Evolutionary conservation across 768 basidiomycete genomes (phyloP).

Genomic region (Macrocybe gigantea): DNA sequence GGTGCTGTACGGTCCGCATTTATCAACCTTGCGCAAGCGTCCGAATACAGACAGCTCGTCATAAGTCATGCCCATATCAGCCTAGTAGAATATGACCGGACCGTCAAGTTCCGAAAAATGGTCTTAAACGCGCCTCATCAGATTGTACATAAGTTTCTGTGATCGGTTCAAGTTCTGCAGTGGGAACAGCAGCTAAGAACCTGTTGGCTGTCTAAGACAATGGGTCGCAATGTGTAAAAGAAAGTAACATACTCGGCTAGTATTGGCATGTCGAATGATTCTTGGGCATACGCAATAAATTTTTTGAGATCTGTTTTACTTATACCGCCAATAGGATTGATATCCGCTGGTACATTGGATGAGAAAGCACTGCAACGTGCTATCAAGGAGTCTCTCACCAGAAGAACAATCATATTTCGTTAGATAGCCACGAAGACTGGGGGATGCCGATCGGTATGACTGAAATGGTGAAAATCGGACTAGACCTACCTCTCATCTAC

Average conservation of each 20-base stretch:
- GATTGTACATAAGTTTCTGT: constrained; percentile 92
- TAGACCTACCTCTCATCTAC: constrained; percentile 84
- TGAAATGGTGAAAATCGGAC: not conserved
- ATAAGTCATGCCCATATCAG: constrained; percentile 99
- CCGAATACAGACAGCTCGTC: constrained; percentile 94
- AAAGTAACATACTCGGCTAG: constrained; percentile 52
- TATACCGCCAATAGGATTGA: constrained; percentile 98
- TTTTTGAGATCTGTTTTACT: constrained; percentile 97
- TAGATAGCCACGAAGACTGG: constrained; percentile 87
- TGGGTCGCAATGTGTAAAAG: not conserved
- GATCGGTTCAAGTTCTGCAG: constrained; percentile 94
- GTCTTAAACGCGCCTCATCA: constrained; percentile 63
- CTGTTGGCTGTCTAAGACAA: constrained; percentile 30
- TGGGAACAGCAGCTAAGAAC: constrained; percentile 88
- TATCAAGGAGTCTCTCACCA: constrained; percentile 32
- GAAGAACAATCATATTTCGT: constrained; percentile 98
- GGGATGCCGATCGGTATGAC: not conserved
- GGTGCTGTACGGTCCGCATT: constrained; percentile 96
- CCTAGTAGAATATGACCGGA: constrained; percentile 36
- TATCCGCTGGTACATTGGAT: constrained; percentile 57
- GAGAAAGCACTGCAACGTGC: not conserved
- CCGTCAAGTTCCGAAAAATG: not conserved
- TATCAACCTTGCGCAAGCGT: constrained; percentile 89
- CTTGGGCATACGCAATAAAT: constrained; percentile 83
- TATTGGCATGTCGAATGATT: constrained; percentile 79